Percentiles rank a stretch among this genome's conserved stretches.
phyloP scores from a whole-genome alignment of 768 basidiomycete genomes.

The Termitomyces bulborhizus region DNA sequence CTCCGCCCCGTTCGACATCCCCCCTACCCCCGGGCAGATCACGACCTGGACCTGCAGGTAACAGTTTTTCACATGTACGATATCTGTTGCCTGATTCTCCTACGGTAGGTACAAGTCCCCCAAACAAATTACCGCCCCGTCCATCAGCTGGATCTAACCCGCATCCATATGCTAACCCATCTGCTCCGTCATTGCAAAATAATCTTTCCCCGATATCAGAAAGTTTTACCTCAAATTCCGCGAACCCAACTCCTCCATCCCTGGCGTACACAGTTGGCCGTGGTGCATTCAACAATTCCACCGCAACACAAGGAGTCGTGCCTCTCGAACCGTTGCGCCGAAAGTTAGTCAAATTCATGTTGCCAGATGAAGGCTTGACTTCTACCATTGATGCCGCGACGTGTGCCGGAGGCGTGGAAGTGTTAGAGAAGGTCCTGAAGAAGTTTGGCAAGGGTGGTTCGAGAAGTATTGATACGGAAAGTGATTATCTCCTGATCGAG shows the following conservation, averaged over 20 bases:
- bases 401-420: slow-evolving; percentile 76
- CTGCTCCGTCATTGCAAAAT: slow-evolving; percentile 31
- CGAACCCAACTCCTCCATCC: slow-evolving; percentile 45
- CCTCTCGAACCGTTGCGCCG: slow-evolving; percentile 75
- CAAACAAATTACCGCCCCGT: slow-evolving; percentile 39
- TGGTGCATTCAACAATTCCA: slow-evolving; percentile 48
- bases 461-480: slow-evolving; percentile 36
- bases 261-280: slow-evolving; percentile 49
- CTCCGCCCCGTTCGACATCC: slow-evolving; percentile 35
- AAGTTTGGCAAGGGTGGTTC: slow-evolving; percentile 74
- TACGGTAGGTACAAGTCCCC: slow-evolving; percentile 23
- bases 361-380: slow-evolving; percentile 76
- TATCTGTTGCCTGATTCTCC: slow-evolving; percentile 45
- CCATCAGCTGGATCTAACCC: slow-evolving; percentile 31
- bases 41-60: slow-evolving; percentile 16
- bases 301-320: slow-evolving; percentile 34
- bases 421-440: slow-evolving; percentile 82
- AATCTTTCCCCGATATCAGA: slow-evolving; percentile 74
- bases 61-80: slow-evolving; percentile 36
- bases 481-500: slow-evolving; percentile 56
- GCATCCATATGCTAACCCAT: slow-evolving; percentile 60
- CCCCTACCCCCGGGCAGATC: slow-evolving; percentile 32
- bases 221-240: slow-evolving; percentile 37
- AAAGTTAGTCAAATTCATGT: slow-evolving; percentile 83
- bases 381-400: slow-evolving; percentile 77